Base-by-base conservation (phyloP, 768 basidiomycete genomes). In the Dacryopinax primogenitus region DNA sequence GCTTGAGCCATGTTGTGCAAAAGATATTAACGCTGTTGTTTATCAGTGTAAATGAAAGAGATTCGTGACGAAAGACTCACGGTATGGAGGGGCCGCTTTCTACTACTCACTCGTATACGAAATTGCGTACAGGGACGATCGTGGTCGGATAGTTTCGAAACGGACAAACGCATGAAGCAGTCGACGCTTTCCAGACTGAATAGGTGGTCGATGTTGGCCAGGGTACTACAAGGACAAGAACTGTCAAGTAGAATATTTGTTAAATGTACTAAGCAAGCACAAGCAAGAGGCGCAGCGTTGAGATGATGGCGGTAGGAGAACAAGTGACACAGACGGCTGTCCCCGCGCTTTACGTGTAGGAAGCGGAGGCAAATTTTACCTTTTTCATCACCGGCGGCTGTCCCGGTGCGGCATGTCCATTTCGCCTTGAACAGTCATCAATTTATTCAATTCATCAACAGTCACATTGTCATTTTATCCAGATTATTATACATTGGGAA, bases 1-100 rank as follows among this genome's bases (percentile, higher is more conserved):
- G 63, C 67, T 47, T 39, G 28, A 67, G 91, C 89, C 90, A 92
- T 94, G 74, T 73, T 92, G 87, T 84, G 81, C 78, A 76, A 68
- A 70, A 30, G 30, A 9, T 58, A 26, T 58, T 30, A 58, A 58
- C 51, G 51, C 51, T 58, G 21, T 58, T 47, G 18, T 32, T 2
- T 28, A 30, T 58, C 26, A 58, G 51, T 32, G 32, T 15, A 2
- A 13, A 23, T 47, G n/a, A 11, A 9, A 11, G 45, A 47, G 45
- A 47, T 13, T 7, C 12, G 45, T 12, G n/a, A 11, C 9, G n/a
- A 12, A 7, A 9, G 13, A 21, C 51, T 58, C 51, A 58, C 51
- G 51, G 51, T 58, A 58, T 30, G 32, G 26, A 28, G 51, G 26
- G 32, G 30, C 32, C 30, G 23, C 4, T 58, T 58, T 58, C 51